phyloP scores from a whole-genome alignment of 2,329 filamentous ascomycete species.

The Xylariaceae sp. region DNA sequence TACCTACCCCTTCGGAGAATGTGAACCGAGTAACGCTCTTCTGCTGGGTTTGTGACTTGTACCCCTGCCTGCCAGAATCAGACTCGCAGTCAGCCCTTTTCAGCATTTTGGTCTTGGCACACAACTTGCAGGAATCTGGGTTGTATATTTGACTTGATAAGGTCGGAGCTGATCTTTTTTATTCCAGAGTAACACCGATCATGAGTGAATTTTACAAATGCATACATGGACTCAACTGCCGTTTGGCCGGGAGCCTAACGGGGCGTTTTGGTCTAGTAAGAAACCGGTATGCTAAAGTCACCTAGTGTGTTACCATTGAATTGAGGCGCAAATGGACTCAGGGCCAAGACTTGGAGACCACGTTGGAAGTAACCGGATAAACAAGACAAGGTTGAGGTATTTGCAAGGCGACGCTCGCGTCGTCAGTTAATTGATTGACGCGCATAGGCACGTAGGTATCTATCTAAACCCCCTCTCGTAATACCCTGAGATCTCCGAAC shows the following conservation, averaged over 20 bases:
- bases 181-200: background rate
- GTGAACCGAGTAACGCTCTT: too few species aligned
- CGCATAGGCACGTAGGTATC: too few species aligned
- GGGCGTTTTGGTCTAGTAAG: background rate
- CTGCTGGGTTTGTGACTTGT: too few species aligned
- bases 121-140: background rate
- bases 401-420: too few species aligned
- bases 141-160: background rate
- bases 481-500: too few species aligned
- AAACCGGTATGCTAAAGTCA: background rate
- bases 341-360: too few species aligned
- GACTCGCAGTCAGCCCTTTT: background rate
- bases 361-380: too few species aligned
- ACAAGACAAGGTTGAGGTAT: too few species aligned
- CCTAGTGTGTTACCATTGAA: background rate
- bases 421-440: too few species aligned
- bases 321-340: too few species aligned
- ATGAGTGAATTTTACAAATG: background rate
- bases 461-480: too few species aligned
- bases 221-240: background rate
- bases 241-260: background rate
- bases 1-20: too few species aligned
- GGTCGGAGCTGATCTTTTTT: background rate
- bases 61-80: background rate
- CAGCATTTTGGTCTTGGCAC: background rate